Conservation (phyloP, 257 asterid genomes). For the Primulina eburnea region DNA sequence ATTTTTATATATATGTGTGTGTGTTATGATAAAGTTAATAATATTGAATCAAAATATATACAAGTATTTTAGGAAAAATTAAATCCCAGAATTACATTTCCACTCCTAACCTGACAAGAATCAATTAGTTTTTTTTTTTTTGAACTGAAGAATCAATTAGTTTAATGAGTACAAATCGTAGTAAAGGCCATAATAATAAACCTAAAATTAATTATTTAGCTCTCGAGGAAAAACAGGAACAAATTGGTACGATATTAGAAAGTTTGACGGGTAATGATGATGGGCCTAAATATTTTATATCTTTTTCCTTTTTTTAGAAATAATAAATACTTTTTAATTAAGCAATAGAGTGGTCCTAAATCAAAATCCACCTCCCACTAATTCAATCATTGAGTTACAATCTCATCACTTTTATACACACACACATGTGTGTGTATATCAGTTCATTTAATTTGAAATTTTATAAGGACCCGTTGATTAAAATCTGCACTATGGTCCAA, state of each 20-base stretch:
- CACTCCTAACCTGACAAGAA: no score
- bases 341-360: slow-evolving; percentile 18
- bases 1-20: no score
- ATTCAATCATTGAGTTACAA: slow-evolving; percentile 26
- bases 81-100: no score
- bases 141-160: no score
- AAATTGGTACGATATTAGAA: neutral
- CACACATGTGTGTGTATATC: slow-evolving; percentile 17
- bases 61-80: no score
- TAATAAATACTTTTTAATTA: neutral
- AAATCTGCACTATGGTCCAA: slow-evolving; percentile 26
- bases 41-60: no score
- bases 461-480: no score
- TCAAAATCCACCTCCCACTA: slow-evolving; percentile 24
- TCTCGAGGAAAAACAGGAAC: neutral
- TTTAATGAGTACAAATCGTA: no score
- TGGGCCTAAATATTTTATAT: slow-evolving; percentile 4
- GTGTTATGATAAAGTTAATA: no score
- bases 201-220: neutral
- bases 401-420: neutral
- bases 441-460: no score
- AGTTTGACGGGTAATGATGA: neutral
- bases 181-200: no score
- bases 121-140: no score
- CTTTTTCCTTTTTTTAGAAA: neutral